Evolutionary conservation across 2,329 filamentous ascomycete genomes (phyloP).

Genomic region (Xylaria sp.): DNA sequence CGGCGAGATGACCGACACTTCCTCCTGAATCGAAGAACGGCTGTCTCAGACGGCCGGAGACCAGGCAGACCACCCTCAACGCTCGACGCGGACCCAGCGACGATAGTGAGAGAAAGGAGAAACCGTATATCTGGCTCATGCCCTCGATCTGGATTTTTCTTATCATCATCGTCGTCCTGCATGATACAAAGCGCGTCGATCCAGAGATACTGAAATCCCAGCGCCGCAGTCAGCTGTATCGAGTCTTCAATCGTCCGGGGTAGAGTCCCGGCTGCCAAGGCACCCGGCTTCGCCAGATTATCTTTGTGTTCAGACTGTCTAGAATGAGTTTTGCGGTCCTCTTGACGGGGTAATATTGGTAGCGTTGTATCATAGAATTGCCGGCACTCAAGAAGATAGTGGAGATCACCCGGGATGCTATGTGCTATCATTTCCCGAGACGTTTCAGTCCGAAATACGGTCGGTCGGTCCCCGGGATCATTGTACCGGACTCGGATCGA

Average conservation of each 20-base stretch:
- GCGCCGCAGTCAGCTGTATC: neutral
- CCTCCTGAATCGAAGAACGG: neutral
- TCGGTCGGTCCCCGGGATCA: too few relatives aligned
- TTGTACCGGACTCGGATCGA: too few relatives aligned
- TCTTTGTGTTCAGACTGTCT: neutral
- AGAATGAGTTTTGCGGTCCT: too few relatives aligned
- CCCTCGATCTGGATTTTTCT: neutral
- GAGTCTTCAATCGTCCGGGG: neutral
- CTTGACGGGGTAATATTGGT: too few relatives aligned
- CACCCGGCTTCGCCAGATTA: neutral
- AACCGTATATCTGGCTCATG: neutral
- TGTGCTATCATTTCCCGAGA: too few relatives aligned
- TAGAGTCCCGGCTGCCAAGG: neutral
- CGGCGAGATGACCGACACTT: neutral
- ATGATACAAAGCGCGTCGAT: neutral
- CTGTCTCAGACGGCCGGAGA: neutral
- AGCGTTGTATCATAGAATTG: too few relatives aligned
- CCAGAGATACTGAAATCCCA: neutral
- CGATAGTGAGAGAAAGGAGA: neutral
- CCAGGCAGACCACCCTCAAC: neutral
- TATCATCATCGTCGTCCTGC: neutral
- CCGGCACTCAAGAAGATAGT: too few relatives aligned
- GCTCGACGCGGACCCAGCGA: neutral
- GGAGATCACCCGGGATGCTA: too few relatives aligned
- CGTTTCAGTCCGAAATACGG: too few relatives aligned